Base-by-base conservation (phyloP, 176 grass and related monocot species). In the Cenchrus purpureus region DNA sequence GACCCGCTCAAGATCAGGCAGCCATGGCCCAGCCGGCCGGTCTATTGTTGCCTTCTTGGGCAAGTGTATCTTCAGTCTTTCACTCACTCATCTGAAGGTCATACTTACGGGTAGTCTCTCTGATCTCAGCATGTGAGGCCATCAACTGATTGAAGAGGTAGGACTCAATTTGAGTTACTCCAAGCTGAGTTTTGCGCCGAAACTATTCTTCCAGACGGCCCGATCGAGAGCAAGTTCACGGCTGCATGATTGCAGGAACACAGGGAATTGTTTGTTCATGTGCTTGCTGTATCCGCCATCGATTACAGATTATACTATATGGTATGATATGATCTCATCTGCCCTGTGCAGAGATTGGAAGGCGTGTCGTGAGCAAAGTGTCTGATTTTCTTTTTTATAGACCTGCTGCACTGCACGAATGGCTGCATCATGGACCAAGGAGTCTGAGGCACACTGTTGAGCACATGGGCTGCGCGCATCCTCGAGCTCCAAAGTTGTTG, bases 341-440 rank as follows among this genome's bases (percentile, higher is more conserved):
- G 43, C 43, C 1, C 43, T 4, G 43, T 8, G 4, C 43, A 45
- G 44, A 45, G 44, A 5, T 5, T 6, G 28, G 31, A 9, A 6
- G 28, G 8, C 7, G 1, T 12, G 52, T 4, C 69, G 69, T 17
- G 25, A 56, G 25, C 25, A 5, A 56, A 59, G 67, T 82, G 28
- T 82, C 56, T 2, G 56, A 4, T 22, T 40, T 40, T 34, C 34
- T 22, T 22, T 49, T 22, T 10, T 49, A 76, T 29, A 5, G 0
- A 3, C 12, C 37, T 40, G 37, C 37, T 40, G 37, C 37, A 40
- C 16, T 62, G 14, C n/a, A 2, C 34, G 46, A 20, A 34, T 56
- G 52, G 29, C 17, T 75, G 73, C 50, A 80, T 40, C 50, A 80
- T 40, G 79, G 86, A 49, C 42, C 29, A 51, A 58, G 37, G 43